phyloP scores from a whole-genome alignment of 2,329 filamentous ascomycete species.

The Sclerotinia spermophila region DNA sequence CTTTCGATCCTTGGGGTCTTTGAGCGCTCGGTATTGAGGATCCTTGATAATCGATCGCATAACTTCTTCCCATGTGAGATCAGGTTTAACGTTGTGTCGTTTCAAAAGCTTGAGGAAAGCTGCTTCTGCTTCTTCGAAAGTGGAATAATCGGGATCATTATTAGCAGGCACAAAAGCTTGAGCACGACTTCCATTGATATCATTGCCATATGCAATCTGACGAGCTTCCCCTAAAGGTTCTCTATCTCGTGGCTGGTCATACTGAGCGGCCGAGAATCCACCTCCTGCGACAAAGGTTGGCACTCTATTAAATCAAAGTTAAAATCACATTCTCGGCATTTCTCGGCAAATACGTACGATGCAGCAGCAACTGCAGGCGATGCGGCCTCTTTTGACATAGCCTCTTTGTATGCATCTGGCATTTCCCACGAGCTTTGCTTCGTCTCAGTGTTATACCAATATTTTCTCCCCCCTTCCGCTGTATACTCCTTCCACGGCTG shows the following conservation, averaged over 20 bases:
- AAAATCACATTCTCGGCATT: constrained; percentile 10
- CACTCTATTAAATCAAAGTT: constrained; percentile 23
- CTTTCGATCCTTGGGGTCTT: constrained; percentile 87
- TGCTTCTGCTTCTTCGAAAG: constrained; percentile 82
- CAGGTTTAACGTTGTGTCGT: constrained; percentile 78
- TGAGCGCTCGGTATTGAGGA: constrained; percentile 86
- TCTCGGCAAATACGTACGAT: constrained; percentile 41
- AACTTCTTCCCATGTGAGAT: constrained; percentile 90
- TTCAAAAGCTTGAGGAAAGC: constrained; percentile 90
- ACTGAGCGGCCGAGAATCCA: constrained; percentile 37
- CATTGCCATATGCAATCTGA: constrained; percentile 55
- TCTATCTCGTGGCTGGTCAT: constrained; percentile 38
- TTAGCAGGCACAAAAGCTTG: constrained; percentile 59
- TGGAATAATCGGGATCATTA: constrained; percentile 74
- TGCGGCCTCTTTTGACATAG: constrained; percentile 56
- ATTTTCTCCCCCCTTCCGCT: constrained; percentile 79
- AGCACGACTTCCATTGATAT: constrained; percentile 46
- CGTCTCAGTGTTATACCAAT: constrained; percentile 92
- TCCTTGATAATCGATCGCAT: constrained; percentile 85
- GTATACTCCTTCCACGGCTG: constrained; percentile 94
- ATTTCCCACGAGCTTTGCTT: constrained; percentile 94
- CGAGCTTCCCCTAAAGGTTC: constrained; percentile 51
- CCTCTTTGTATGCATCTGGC: constrained; percentile 76
- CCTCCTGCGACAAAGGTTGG: constrained; percentile 45
- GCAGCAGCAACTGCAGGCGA: constrained; percentile 42